Percentiles rank a stretch among this genome's conserved stretches.
Conservation (phyloP, 225 moss, liverwort and hornwort genomes). For the Straminergon stramineum region DNA sequence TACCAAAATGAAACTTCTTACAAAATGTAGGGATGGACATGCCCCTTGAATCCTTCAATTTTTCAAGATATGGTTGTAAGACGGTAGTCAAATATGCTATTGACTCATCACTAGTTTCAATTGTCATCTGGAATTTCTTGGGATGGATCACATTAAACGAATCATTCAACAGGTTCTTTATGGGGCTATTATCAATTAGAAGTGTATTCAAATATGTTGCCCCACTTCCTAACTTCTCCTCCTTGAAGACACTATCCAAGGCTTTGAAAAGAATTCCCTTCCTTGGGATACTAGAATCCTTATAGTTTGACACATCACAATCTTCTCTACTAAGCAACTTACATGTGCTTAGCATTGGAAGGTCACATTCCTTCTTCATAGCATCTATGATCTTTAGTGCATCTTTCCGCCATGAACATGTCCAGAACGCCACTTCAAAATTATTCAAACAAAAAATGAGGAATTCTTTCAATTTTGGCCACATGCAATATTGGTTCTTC, state of each 20-base stretch:
- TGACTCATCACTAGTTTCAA: not conserved
- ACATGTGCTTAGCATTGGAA: not conserved
- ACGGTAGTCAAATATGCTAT: not conserved
- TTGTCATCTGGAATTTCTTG: fast-evolving
- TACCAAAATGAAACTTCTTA: not conserved
- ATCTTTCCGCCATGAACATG: not conserved
- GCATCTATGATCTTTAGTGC: not conserved
- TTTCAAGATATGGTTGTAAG: not conserved
- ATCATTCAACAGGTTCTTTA: not conserved
- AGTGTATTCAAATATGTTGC: not conserved
- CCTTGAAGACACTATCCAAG: not conserved
- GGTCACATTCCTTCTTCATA: not conserved
- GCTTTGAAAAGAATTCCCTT: not conserved
- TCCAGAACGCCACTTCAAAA: not conserved
- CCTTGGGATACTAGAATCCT: not conserved
- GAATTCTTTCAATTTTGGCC: not conserved
- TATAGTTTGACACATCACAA: not conserved
- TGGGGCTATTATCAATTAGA: not conserved
- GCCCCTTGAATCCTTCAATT: not conserved
- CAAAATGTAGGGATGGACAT: not conserved
- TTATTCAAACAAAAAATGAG: not conserved
- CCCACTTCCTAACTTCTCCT: not conserved
- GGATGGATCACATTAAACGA: not conserved
- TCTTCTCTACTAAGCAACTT: not conserved
- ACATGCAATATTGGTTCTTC: not conserved